A percentile compares a stretch with the other conserved stretches of the same genome.
phyloP scores from a whole-genome alignment of 1,139 yeast species.

The Lodderomyces pseudojiufengensis region DNA sequence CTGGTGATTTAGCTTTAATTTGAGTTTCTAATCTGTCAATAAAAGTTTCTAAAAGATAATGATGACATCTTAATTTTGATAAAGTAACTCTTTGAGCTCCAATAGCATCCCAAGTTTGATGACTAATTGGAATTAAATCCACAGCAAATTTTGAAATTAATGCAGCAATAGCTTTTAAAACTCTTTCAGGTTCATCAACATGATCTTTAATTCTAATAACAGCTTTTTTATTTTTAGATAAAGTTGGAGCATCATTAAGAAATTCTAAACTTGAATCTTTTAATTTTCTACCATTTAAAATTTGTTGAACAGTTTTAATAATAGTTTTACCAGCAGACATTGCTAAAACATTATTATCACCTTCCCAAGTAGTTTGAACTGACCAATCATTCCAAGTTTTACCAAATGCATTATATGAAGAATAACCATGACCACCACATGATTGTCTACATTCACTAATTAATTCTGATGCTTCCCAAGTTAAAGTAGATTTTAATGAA shows the following conservation, averaged over 20 bases:
- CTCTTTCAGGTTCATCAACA: constrained; percentile 15
- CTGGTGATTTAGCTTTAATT: constrained; percentile 14
- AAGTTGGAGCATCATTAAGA: constrained; percentile 15
- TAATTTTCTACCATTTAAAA: constrained; percentile 13
- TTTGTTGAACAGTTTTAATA: constrained; percentile 48
- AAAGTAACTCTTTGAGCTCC: constrained; percentile 57
- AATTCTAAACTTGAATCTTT: constrained; percentile 15
- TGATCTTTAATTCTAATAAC: constrained; percentile 14
- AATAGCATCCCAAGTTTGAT: constrained; percentile 24
- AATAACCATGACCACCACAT: constrained; percentile 97
- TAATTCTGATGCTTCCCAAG: constrained; percentile 77
- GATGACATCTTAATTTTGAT: constrained; percentile 51
- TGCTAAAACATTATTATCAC: constrained; percentile 85
- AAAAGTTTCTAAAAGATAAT: constrained; percentile 34
- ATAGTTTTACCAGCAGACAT: constrained; percentile 80
- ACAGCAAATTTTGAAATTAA: constrained; percentile 12
- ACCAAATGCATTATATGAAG: constrained; percentile 85
- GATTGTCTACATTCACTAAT: constrained; percentile 91
- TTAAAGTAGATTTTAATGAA: constrained; percentile 81
- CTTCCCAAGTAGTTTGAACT: constrained; percentile 97
- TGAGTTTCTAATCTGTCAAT: constrained; percentile 20
- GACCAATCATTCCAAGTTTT: constrained; percentile 90
- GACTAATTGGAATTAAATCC: constrained; percentile 14
- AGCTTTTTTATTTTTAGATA: constrained; percentile 14
- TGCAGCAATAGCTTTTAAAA: constrained; percentile 15